phyloP scores from a whole-genome alignment of 768 basidiomycete genomes.

The Nevesoporus exiguus region DNA sequence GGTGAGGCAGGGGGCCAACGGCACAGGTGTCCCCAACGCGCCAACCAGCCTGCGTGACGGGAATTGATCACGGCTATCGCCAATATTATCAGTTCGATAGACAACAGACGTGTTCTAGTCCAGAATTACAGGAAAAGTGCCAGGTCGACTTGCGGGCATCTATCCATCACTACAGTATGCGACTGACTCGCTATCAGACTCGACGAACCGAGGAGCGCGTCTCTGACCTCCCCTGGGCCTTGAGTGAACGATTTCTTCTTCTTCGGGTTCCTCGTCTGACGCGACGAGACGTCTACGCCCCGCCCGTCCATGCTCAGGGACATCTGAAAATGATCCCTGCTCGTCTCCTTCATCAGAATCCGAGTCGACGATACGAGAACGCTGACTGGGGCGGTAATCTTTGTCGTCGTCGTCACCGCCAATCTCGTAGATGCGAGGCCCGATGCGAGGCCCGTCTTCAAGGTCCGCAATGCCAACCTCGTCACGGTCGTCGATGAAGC shows the following conservation, averaged over 20 bases:
- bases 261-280: constrained; percentile 21
- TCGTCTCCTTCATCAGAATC: constrained; percentile 14
- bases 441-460: constrained; percentile 18
- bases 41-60: constrained; percentile 6
- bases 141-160: neutral
- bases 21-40: no score
- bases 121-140: neutral
- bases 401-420: constrained; percentile 11
- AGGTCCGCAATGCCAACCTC: constrained; percentile 2
- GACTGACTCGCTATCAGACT: constrained; percentile 26
- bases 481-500: constrained; percentile 54
- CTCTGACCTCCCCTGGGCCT: neutral
- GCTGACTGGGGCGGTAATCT: neutral
- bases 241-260: neutral
- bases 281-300: neutral
- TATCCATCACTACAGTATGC: constrained; percentile 7
- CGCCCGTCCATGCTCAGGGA: neutral
- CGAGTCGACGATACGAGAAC: neutral
- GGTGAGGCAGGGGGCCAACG: constrained; percentile 26
- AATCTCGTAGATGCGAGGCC: constrained; percentile 27
- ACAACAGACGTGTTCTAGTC: no score
- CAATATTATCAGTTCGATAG: neutral
- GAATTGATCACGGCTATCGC: no score
- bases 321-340: neutral
- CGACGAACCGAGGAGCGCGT: constrained; percentile 9